Percentiles rank a stretch among this genome's conserved stretches.
Conservation (phyloP, 106 monocot genomes). For the Phalaenopsis equestris region DNA sequence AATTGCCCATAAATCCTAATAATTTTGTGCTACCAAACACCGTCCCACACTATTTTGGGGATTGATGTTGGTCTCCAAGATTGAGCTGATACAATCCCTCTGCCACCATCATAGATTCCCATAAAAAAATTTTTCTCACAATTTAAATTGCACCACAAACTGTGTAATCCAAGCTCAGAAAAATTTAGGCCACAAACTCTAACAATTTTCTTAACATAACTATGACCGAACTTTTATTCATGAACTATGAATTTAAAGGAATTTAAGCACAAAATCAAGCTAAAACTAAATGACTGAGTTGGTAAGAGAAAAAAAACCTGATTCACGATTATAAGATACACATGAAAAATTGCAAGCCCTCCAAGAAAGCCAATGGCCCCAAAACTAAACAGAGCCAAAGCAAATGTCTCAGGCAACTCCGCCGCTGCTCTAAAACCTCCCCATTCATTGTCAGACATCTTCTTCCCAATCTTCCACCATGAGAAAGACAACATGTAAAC, state of each 20-base stretch:
- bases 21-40: no score
- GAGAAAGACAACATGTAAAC: slow-evolving; percentile 35
- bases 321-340: slow-evolving; percentile 39
- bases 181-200: background rate
- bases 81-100: no score
- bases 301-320: slow-evolving; percentile 24
- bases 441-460: slow-evolving; percentile 1
- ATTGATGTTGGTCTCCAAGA: no score
- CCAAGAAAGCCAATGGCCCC: slow-evolving; percentile 28
- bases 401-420: slow-evolving; percentile 37
- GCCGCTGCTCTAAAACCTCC: slow-evolving; percentile 10
- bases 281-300: background rate
- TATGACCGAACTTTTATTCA: no score
- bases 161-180: background rate
- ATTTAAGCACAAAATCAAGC: no score
- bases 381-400: slow-evolving; percentile 35
- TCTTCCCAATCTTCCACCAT: slow-evolving; percentile 24
- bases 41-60: no score
- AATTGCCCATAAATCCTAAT: no score
- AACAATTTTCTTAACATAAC: background rate
- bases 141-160: background rate
- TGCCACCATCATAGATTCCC: no score
- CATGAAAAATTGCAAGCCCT: slow-evolving; percentile 37
- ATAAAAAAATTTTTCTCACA: no score
- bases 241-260: no score